Evolutionary conservation across 352 stramenopile genomes (phyloP).

Genomic region (Globisporangium cylindrosporum): DNA sequence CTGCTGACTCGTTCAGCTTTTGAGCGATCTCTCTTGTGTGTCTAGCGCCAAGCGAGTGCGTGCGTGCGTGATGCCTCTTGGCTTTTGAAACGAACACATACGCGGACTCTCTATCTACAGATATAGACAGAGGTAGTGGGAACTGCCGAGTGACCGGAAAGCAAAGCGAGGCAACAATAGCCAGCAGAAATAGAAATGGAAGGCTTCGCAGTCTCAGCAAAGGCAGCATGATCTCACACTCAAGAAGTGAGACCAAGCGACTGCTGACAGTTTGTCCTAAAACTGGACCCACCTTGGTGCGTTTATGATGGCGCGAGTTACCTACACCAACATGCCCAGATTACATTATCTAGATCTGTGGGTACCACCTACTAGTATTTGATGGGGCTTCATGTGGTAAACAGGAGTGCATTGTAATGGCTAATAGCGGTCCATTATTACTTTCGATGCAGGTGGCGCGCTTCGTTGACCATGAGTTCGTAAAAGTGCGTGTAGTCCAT

Average conservation of each 20-base stretch:
- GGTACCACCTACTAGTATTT: too few relatives aligned
- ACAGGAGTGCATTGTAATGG: too few relatives aligned
- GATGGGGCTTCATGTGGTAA: too few relatives aligned
- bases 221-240: too few relatives aligned
- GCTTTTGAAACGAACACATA: conserved; percentile 2
- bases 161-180: not conserved
- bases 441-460: conserved; percentile 36
- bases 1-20: not conserved
- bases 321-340: too few relatives aligned
- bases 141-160: too few relatives aligned
- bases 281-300: too few relatives aligned
- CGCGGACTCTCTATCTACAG: not conserved
- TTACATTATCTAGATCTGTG: not conserved
- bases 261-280: not conserved
- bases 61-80: not conserved
- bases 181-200: not conserved
- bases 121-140: not conserved
- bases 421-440: not conserved
- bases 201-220: not conserved
- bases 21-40: not conserved
- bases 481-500: conserved; percentile 85
- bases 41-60: too few relatives aligned
- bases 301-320: too few relatives aligned
- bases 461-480: conserved; percentile 74
- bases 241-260: too few relatives aligned